phyloP scores from a whole-genome alignment of 352 stramenopile genomes.

The Pythium rishiriense region DNA sequence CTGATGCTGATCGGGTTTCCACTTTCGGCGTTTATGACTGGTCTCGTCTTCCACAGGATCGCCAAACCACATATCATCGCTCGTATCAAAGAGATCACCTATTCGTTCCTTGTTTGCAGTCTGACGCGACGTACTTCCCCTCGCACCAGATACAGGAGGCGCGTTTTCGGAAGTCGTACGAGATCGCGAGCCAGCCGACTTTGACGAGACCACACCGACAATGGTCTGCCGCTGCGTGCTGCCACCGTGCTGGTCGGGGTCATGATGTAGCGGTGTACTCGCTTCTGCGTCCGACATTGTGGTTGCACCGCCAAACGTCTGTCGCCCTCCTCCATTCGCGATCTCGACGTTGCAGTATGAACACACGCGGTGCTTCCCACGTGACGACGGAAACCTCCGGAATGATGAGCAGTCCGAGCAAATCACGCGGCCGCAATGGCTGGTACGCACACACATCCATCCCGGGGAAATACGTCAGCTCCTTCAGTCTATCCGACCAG shows the following conservation, averaged over 20 bases:
- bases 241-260: not conserved
- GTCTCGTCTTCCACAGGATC: constrained; percentile 33
- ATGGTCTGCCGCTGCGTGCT: constrained; percentile 15
- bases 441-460: constrained; percentile 13
- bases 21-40: not conserved
- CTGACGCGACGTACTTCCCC: constrained; percentile 10
- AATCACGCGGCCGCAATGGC: constrained; percentile 67
- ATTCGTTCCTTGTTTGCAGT: not conserved
- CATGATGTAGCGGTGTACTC: not conserved
- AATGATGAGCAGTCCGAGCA: constrained; percentile 77
- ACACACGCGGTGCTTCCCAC: constrained; percentile 71
- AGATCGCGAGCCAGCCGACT: constrained; percentile 4
- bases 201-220: constrained; percentile 20
- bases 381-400: constrained; percentile 55
- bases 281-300: constrained; percentile 10
- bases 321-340: constrained; percentile 17
- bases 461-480: too few species aligned
- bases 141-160: not conserved
- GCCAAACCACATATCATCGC: constrained; percentile 65
- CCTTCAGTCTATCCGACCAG: not conserved
- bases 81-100: constrained; percentile 47
- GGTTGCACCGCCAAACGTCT: not conserved
- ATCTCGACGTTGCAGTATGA: constrained; percentile 37
- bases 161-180: not conserved
- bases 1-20: not conserved